Conservation (phyloP, 1,284 basidiomycete genomes). For the Tremellales sp. region DNA sequence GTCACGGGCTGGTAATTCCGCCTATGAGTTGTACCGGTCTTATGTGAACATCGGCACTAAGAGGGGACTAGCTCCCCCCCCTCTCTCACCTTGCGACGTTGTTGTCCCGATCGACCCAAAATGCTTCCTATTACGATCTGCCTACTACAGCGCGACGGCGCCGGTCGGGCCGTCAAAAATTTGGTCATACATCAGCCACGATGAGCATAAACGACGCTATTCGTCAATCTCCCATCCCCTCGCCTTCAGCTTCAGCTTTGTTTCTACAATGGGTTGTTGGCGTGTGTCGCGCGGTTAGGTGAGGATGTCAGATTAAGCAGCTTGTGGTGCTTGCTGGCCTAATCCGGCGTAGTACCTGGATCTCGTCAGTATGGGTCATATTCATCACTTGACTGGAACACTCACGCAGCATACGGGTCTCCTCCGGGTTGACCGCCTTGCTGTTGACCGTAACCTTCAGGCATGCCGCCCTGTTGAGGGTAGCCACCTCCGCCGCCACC, state of each 20-base stretch:
- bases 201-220: neutral
- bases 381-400: neutral
- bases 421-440: neutral
- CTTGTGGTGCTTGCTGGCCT: constrained; percentile 24
- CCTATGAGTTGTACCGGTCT: no score
- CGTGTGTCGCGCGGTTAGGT: neutral
- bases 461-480: neutral
- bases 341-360: constrained; percentile 33
- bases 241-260: neutral
- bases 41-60: no score
- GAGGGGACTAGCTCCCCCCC: no score
- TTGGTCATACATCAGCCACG: neutral
- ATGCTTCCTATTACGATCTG: no score
- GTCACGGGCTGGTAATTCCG: no score
- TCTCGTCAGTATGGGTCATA: neutral
- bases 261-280: neutral
- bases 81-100: no score
- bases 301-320: constrained; percentile 9
- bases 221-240: neutral
- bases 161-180: no score
- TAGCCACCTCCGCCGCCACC: constrained; percentile 15
- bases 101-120: no score
- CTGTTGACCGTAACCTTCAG: constrained; percentile 5
- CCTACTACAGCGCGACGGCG: no score
- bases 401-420: constrained; percentile 42